Base-by-base conservation (phyloP, 805 yeast species). In the Saturnispora diversa region DNA sequence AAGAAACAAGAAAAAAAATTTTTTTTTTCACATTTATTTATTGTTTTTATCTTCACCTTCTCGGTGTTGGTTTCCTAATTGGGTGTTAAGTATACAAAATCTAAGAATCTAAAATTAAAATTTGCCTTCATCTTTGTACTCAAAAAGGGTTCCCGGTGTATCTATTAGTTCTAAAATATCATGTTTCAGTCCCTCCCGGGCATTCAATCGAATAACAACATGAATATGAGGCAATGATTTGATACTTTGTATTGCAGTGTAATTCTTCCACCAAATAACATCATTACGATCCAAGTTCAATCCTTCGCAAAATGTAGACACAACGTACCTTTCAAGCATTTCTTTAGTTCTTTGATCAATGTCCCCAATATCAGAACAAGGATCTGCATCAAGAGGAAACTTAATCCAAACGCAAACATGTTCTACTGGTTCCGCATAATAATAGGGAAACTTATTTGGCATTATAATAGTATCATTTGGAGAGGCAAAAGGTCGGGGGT, bases 321-420 rank as follows among this genome's bases (percentile, higher is more conserved):
- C 53, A 9, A 82, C 61, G 42, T 72, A 71, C 17, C 45, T 48
- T 36, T 71, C 69, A 8, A 79, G 72, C 2, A 60, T 43, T 1
- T 42, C 46, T 43, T 73, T 68, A 16, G 71, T 64, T 9, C 51
- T 50, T 0, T 56, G 52, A 2, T 74, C 64, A 22, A 77, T 68
- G 45, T 73, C 80, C 1, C 83, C 82, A n/a, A 60, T 47, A 1
- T 52, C 58, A 13, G 75, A 70, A 9, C 59, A 48, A 6, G 70
- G 69, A 50, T 77, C 84, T 3, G 72, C 59, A 10, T 66, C 69
- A 40, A 83, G 68, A 11, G 65, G 65, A 15, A 71, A 59, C 51
- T 80, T 80, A 2, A 80, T 67, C 90, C 92, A 83, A 1, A 78
- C 67, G 32, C 84, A 70, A 12, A 81, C 53, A 56, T 82, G 90